Percentiles rank a stretch among this genome's conserved stretches.
These are phyloP conservation scores for Scorias spongiosa DNA, from an alignment of 2,329 filamentous ascomycete species.

Conservation along the genomic window DNA sequence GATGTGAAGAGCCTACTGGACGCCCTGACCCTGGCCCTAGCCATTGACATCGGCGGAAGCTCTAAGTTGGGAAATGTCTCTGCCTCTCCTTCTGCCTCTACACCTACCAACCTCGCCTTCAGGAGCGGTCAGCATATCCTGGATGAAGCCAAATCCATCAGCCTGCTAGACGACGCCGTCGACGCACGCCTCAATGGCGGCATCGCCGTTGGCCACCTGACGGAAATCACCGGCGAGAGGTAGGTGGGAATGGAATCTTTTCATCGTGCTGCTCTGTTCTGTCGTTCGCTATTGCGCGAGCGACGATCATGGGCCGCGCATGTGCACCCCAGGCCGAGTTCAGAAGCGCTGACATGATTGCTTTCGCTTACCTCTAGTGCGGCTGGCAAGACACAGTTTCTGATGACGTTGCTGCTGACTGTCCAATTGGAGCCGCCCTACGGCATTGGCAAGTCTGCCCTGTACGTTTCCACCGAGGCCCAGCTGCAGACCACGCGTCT, in stretches of 20 bases:
- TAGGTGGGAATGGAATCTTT: constrained; percentile 15
- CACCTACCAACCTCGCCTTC: constrained; percentile 12
- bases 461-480: constrained; percentile 92
- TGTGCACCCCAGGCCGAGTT: neutral
- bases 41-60: constrained; percentile 19
- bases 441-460: constrained; percentile 55
- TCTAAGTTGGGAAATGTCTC: neutral
- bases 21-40: constrained; percentile 54
- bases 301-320: neutral
- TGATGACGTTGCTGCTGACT: constrained; percentile 69
- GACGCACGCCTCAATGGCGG: constrained; percentile 64
- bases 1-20: constrained; percentile 62
- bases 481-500: constrained; percentile 69
- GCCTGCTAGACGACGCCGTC: constrained; percentile 60
- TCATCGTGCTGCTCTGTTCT: neutral
- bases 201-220: constrained; percentile 64
- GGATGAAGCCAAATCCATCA: constrained; percentile 47
- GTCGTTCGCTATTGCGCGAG: neutral
- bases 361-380: constrained; percentile 36
- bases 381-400: constrained; percentile 86
- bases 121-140: constrained; percentile 24
- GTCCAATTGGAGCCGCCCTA: constrained; percentile 48
- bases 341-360: constrained; percentile 1
- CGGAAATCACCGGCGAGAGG: constrained; percentile 87
- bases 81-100: neutral